Base-by-base conservation (phyloP, 176 grass and related monocot genomes). In the Pontederia crassipes region DNA sequence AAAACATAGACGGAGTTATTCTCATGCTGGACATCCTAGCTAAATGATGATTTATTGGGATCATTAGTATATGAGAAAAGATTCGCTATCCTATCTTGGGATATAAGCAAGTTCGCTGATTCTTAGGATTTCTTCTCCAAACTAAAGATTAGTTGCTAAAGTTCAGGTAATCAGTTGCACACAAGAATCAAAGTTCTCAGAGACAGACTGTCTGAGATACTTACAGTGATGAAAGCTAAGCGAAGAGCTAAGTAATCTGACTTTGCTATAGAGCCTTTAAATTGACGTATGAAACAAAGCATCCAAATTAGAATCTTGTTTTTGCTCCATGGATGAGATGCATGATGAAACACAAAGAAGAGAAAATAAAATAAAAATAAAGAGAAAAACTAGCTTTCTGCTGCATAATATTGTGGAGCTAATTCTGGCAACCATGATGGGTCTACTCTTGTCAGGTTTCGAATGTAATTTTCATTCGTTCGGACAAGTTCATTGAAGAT, bases 301-400 rank as follows among this genome's bases (percentile, higher is more conserved):
- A 97, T 97, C 92, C 92, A 91, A 60, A 97, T 87, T 59, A 97
- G 81, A 75, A 97, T 62, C 84, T 78, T 87, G 54, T 85, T 97
- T 72, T 88, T 97, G 87, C 84, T 97, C 87, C 92, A 97, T 47
- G 92, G 92, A 82, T 97, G 92, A 76, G 92, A 97, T 60, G 84
- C 64, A 72, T 88, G 67, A 55, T 88, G 76, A 58, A 97, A 91
- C 71, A 90, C 92, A 83, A 97, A 97, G 49, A 78, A n/a, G n/a
- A n/a, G n/a, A 24, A 24, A 24, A 24, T 24, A 24, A 24, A 24
- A 24, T 24, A 24, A 24, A 24, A 24, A 24, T 24, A 24, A 24
- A 24, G 20, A 24, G 55, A 45, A 48, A 64, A 13, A 62, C 58
- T 71, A 96, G 26, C 77, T 61, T 28, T 91, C 73, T 0, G 76